Evolutionary conservation across 2,329 filamentous ascomycete genomes (phyloP), one percentile per base, ranked within the genome.

Genomic region (Penicillium sp.): DNA sequence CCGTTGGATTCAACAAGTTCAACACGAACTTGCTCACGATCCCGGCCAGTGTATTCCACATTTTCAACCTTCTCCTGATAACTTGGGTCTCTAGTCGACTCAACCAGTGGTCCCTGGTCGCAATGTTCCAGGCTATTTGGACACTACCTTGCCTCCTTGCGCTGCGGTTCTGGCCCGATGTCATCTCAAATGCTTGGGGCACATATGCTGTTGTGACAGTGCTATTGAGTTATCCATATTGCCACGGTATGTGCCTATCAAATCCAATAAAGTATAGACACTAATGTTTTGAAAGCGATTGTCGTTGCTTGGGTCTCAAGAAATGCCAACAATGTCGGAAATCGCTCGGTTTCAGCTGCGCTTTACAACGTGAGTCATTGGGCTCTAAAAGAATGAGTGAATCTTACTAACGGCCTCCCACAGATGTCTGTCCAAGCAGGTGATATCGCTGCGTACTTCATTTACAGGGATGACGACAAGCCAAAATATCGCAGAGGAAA

Each of bases 21-120:
- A 72, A 83, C 21, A 79, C 84, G 1, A 89, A 88, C 63, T 67
- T 89, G 32, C 77, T 89, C 7, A 79, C 81, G 2, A 87, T 88
- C n/a, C 72, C 81, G 6, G 48, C 53, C 31, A 51, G 31, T 22
- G 53, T 55, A 6, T 47, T 55, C 16, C 48, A 51, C 13, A 55
- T 55, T 7, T 32, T 42, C 38, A 55, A 43, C 44, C 16, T 55
- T 3, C 31, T 55, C 16, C 22, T 48, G n/a, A 44, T 55, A 8
- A 55, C 53, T 6, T 55, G 53, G 53, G 9, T 51, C 1, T 47
- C 53, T 1, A 51, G 44, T 22, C 29, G 53, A 4, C 39, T 51
- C 6, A 55, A 55, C 11, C 42, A 46, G 9, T 51, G 53, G 38
- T 18, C 38, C 9, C 38, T 40, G 16, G 38, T 40, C 6, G 38